Percentiles rank a stretch among this genome's conserved stretches.
Conservation (phyloP, 306 rosid genomes). For the Oemleria cerasiformis region DNA sequence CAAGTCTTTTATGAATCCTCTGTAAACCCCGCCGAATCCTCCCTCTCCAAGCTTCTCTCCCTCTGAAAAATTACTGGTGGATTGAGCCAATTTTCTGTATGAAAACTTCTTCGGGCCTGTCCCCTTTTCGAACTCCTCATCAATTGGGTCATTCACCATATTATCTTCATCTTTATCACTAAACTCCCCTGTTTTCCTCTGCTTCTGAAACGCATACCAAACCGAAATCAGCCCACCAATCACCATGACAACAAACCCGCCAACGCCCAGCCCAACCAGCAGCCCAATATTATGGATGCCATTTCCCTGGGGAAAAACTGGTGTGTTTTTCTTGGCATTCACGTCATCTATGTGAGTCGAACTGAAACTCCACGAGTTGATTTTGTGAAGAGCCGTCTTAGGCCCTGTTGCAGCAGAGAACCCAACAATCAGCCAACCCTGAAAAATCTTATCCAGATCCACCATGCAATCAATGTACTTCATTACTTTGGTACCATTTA, state of each 20-base stretch:
- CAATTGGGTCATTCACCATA: slow-evolving; percentile 24
- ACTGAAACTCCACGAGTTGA: neutral
- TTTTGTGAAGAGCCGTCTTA: neutral
- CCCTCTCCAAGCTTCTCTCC: slow-evolving; percentile 10
- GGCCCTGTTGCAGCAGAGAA: slow-evolving; percentile 21
- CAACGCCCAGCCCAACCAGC: neutral
- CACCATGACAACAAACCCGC: neutral
- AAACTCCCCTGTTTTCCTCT: neutral
- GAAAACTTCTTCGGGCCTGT: slow-evolving; percentile 31
- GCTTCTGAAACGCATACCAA: slow-evolving; percentile 21
- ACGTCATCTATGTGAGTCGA: neutral
- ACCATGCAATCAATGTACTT: neutral
- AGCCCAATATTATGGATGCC: neutral
- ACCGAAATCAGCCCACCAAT: neutral
- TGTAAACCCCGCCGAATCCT: slow-evolving; percentile 11
- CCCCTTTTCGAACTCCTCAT: slow-evolving; percentile 24
- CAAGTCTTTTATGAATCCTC: slow-evolving; percentile 6
- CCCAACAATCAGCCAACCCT: slow-evolving; percentile 25
- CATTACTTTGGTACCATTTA: neutral
- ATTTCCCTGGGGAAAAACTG: neutral
- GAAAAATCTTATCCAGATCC: neutral
- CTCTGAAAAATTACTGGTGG: neutral
- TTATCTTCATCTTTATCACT: neutral
- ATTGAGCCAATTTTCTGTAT: neutral
- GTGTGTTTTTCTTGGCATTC: neutral